A percentile compares a stretch with the other conserved stretches of the same genome.
These are phyloP conservation scores for Phtheirospermum japonicum DNA, from an alignment of 257 asterid species.

Conservation along the genomic window DNA sequence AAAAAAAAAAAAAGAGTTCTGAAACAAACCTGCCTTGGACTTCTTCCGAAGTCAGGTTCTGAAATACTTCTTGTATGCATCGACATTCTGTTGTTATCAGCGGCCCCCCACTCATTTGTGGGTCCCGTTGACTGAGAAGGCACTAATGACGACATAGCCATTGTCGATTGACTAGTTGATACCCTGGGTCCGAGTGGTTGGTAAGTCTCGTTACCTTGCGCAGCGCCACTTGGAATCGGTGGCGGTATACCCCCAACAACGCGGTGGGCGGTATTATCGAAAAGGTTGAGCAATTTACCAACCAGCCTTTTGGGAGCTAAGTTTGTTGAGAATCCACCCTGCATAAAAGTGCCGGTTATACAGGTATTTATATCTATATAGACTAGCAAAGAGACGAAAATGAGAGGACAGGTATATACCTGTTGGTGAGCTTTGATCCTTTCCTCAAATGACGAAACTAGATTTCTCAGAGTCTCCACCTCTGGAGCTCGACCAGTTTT, in stretches of 20 bases:
- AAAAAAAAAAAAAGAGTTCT: conserved; percentile 10
- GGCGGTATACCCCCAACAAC: conserved; percentile 84
- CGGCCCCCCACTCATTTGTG: conserved; percentile 60
- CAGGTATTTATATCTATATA: conserved; percentile 7
- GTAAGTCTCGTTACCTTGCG: conserved; percentile 49
- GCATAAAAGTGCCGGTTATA: conserved; percentile 33
- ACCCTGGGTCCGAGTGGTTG: conserved; percentile 62
- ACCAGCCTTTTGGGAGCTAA: conserved; percentile 75
- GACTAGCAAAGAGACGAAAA: conserved; percentile 12
- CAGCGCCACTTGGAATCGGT: conserved; percentile 46
- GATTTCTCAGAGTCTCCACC: conserved; percentile 61
- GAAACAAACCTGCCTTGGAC: conserved; percentile 79
- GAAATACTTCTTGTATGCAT: conserved; percentile 90
- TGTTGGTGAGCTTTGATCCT: conserved; percentile 92
- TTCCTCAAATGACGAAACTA: conserved; percentile 80
- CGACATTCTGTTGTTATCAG: conserved; percentile 46
- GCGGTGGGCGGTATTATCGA: conserved; percentile 78
- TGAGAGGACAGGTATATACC: conserved; percentile 35
- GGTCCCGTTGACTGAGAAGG: conserved; percentile 80
- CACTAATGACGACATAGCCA: conserved; percentile 90
- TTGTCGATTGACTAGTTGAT: conserved; percentile 83
- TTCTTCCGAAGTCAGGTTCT: conserved; percentile 96
- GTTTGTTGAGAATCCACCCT: conserved; percentile 96
- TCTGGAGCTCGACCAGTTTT: conserved; percentile 88
- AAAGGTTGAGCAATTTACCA: conserved; percentile 77